phyloP scores from a whole-genome alignment of 176 grass and related monocot genomes.

The Carex parvula region DNA sequence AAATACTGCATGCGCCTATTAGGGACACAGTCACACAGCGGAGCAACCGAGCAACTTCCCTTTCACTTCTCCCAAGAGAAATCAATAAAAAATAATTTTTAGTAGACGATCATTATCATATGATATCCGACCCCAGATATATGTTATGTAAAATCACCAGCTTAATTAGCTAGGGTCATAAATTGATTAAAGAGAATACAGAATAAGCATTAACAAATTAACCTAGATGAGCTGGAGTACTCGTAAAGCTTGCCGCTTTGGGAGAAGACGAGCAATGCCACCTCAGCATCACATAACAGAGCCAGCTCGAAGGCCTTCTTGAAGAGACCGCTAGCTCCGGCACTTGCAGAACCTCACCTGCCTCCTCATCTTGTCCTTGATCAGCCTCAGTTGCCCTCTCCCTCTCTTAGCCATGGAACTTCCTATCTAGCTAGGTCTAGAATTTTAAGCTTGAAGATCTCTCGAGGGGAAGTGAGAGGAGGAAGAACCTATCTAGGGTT shows the following conservation, averaged over 20 bases:
- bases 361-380: constrained; percentile 62
- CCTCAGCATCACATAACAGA: constrained; percentile 56
- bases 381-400: constrained; percentile 35
- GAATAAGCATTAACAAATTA: background rate
- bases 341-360: constrained; percentile 80
- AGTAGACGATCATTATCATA: too few species aligned
- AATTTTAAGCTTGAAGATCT: background rate
- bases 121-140: too few species aligned
- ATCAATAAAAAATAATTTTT: background rate
- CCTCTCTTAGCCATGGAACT: background rate
- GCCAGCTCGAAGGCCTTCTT: constrained; percentile 71
- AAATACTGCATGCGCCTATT: background rate
- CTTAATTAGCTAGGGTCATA: background rate
- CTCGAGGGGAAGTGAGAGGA: too few species aligned
- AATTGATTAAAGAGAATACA: background rate
- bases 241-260: constrained; percentile 43
- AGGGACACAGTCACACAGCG: too few species aligned
- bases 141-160: background rate
- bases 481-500: background rate
- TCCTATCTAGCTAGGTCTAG: background rate
- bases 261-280: constrained; percentile 62
- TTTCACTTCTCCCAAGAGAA: background rate
- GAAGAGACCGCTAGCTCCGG: constrained; percentile 37
- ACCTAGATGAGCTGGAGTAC: constrained; percentile 38
- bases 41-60: background rate